Conservation (phyloP, 2,329 filamentous ascomycete genomes). For the Cadophora gregata region DNA sequence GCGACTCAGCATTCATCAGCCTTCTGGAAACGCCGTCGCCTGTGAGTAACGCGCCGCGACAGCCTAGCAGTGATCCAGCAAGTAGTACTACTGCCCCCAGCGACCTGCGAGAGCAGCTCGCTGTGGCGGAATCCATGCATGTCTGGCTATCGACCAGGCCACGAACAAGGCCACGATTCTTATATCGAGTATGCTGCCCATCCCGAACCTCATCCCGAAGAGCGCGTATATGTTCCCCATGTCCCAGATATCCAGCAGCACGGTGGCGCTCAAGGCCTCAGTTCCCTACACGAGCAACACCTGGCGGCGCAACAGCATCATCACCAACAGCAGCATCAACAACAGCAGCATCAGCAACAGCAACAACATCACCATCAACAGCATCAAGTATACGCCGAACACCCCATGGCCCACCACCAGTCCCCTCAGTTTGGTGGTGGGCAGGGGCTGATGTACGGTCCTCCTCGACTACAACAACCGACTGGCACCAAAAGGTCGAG, state of each 20-base stretch:
- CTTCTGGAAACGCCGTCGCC: slow-evolving; percentile 37
- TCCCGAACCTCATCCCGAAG: slow-evolving; percentile 68
- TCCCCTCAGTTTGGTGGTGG: slow-evolving; percentile 54
- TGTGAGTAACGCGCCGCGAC: slow-evolving; percentile 31
- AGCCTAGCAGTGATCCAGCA: slow-evolving; percentile 42
- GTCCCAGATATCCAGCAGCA: slow-evolving; percentile 44
- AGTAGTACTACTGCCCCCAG: slow-evolving; percentile 58
- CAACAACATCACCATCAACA: slow-evolving; percentile 54
- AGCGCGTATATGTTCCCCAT: slow-evolving; percentile 65
- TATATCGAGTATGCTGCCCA: slow-evolving; percentile 77
- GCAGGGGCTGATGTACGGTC: slow-evolving; percentile 57
- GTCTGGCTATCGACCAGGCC: slow-evolving; percentile 66
- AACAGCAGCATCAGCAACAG: slow-evolving; percentile 52
- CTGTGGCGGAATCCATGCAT: slow-evolving; percentile 79
- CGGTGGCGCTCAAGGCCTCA: slow-evolving; percentile 42
- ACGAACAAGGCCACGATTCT: slow-evolving; percentile 56
- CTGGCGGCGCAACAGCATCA: slow-evolving; percentile 60
- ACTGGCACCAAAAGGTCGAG: slow-evolving; percentile 56
- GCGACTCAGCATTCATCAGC: slow-evolving; percentile 37
- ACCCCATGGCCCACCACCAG: slow-evolving; percentile 58
- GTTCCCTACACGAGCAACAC: slow-evolving; percentile 39
- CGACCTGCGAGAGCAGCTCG: slow-evolving; percentile 76
- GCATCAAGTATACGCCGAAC: slow-evolving; percentile 61
- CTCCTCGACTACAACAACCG: slow-evolving; percentile 42
- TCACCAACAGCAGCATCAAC: slow-evolving; percentile 49